These are phyloP conservation scores for Fusarium sp. DNA, from an alignment of 2,329 filamentous ascomycete species.

Conservation along the genomic window DNA sequence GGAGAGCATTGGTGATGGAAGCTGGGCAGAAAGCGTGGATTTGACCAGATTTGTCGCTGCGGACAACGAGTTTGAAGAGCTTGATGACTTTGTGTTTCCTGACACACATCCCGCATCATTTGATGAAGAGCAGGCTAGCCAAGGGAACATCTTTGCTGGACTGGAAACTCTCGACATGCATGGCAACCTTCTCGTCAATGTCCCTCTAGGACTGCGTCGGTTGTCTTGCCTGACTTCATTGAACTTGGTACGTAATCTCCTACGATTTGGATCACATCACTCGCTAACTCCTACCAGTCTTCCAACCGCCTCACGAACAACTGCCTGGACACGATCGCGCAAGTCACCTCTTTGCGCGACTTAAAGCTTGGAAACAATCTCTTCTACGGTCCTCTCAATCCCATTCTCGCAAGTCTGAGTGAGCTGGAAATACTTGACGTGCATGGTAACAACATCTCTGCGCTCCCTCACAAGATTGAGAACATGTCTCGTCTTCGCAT, in stretches of 20 bases:
- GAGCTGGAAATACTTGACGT: slow-evolving; percentile 86
- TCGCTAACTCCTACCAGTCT: slow-evolving; percentile 64
- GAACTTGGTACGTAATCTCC: slow-evolving; percentile 74
- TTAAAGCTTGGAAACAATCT: slow-evolving; percentile 85
- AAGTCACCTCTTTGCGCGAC: slow-evolving; percentile 80
- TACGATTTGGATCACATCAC: neutral
- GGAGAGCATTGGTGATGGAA: slow-evolving; percentile 74
- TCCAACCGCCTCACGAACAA: slow-evolving; percentile 84
- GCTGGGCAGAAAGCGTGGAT: slow-evolving; percentile 94
- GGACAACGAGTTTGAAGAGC: slow-evolving; percentile 85
- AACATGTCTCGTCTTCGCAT: slow-evolving; percentile 77
- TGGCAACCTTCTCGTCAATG: slow-evolving; percentile 78
- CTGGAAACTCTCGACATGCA: slow-evolving; percentile 88
- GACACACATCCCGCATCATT: slow-evolving; percentile 72
- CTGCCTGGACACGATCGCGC: slow-evolving; percentile 78
- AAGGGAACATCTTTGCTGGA: slow-evolving; percentile 83
- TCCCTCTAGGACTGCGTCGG: slow-evolving; percentile 82
- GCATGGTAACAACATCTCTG: slow-evolving; percentile 81
- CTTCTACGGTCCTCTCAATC: slow-evolving; percentile 75
- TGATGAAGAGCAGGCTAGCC: slow-evolving; percentile 74
- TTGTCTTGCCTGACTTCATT: slow-evolving; percentile 81
- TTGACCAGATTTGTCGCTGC: slow-evolving; percentile 86
- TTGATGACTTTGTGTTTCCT: slow-evolving; percentile 83
- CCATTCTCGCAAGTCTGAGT: slow-evolving; percentile 72
- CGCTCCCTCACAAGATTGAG: slow-evolving; percentile 76